Evolutionary conservation across 495 filamentous ascomycete genomes (phyloP).

Genomic region (Podospora conica): DNA sequence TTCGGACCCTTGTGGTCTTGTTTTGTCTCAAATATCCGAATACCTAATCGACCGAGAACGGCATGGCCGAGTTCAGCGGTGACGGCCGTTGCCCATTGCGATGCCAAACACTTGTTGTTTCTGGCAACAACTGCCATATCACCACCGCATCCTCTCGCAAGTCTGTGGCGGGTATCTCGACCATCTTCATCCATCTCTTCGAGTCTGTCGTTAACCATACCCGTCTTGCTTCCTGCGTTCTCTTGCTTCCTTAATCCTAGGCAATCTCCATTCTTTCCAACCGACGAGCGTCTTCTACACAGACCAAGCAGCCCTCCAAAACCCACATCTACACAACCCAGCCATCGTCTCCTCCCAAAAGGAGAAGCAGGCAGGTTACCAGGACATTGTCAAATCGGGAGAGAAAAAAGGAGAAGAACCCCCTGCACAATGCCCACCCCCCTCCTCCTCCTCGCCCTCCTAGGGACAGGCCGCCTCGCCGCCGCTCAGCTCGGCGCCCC

Average conservation of each 20-base stretch:
- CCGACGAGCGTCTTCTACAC: not conserved
- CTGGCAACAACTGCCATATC: not conserved
- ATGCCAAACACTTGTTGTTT: not conserved
- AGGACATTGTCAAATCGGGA: too few relatives aligned
- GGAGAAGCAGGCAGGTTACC: too few relatives aligned
- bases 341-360: too few relatives aligned
- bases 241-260: not conserved
- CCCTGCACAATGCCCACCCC: not conserved
- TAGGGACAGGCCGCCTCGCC: not conserved
- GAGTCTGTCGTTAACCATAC: not conserved
- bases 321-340: not conserved
- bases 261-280: not conserved
- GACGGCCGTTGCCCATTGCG: not conserved
- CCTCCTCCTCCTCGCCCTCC: not conserved
- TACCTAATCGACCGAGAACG: not conserved
- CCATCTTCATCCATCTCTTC: not conserved
- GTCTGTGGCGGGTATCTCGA: not conserved
- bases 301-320: too few relatives aligned
- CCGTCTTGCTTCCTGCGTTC: not conserved
- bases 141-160: not conserved
- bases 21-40: not conserved
- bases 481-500: not conserved
- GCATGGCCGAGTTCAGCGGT: not conserved
- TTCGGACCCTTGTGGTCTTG: not conserved
- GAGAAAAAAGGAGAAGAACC: too few relatives aligned